phyloP scores from a whole-genome alignment of 305 asterid genomes.

The Euphrasia arctica region DNA sequence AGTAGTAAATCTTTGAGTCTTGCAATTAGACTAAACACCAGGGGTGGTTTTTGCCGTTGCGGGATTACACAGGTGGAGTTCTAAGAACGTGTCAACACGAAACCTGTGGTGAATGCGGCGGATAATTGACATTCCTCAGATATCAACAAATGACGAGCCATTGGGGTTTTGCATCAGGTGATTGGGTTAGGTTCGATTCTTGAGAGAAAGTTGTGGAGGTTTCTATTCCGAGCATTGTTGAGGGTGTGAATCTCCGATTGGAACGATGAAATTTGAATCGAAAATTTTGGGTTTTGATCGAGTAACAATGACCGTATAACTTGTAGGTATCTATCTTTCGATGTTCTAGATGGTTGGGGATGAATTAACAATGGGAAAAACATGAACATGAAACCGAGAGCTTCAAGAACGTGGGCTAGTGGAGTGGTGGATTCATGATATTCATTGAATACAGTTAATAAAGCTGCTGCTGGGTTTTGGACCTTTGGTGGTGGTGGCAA shows the following conservation, averaged over 20 bases:
- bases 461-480: no score
- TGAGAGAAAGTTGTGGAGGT: background rate
- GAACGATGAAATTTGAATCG: no score
- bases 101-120: constrained; percentile 24
- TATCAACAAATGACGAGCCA: constrained; percentile 26
- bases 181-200: no score
- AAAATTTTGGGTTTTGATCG: no score
- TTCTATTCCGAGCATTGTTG: background rate
- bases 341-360: background rate
- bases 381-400: background rate
- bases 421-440: background rate
- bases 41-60: background rate
- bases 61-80: constrained; percentile 15
- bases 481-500: no score
- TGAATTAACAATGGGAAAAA: no score
- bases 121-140: constrained; percentile 11
- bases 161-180: background rate
- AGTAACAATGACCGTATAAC: no score
- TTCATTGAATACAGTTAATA: background rate
- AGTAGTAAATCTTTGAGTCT: background rate
- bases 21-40: background rate
- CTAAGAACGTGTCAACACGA: constrained; percentile 20
- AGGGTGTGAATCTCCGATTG: no score
- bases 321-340: no score
- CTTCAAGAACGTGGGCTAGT: background rate